These are phyloP conservation scores for Alternaria tenuissima DNA, from an alignment of 2,329 filamentous ascomycete species.

Conservation along the genomic window DNA sequence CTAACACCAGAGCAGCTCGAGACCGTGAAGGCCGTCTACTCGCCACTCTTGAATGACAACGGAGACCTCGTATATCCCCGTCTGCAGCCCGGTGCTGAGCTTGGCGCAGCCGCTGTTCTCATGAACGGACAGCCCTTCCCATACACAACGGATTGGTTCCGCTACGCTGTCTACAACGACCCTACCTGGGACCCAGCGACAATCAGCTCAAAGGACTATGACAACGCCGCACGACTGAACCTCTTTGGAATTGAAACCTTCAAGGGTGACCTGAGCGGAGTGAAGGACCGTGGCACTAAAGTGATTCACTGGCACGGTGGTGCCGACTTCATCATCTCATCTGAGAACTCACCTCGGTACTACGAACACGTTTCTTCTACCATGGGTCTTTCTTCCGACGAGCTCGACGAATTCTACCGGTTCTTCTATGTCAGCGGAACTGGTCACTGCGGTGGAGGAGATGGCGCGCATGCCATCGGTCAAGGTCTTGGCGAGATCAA, in stretches of 20 bases:
- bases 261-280: slow-evolving; percentile 52
- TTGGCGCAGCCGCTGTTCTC: slow-evolving; percentile 47
- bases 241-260: slow-evolving; percentile 52
- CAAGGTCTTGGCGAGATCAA: slow-evolving; percentile 29
- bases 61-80: slow-evolving; percentile 60
- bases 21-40: slow-evolving; percentile 55
- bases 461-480: slow-evolving; percentile 54
- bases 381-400: slow-evolving; percentile 46
- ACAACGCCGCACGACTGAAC: slow-evolving; percentile 47
- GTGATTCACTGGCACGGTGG: slow-evolving; percentile 58
- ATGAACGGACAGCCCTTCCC: slow-evolving; percentile 54
- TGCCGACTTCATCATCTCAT: slow-evolving; percentile 56
- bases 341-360: slow-evolving; percentile 57
- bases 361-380: slow-evolving; percentile 58
- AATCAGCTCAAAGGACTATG: slow-evolving; percentile 54
- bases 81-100: slow-evolving; percentile 60
- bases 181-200: slow-evolving; percentile 53
- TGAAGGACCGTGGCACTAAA: slow-evolving; percentile 54
- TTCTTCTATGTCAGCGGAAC: slow-evolving; percentile 63
- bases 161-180: slow-evolving; percentile 59
- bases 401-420: slow-evolving; percentile 58
- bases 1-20: slow-evolving; percentile 55
- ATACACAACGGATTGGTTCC: slow-evolving; percentile 59
- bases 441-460: slow-evolving; percentile 60
- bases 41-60: slow-evolving; percentile 53